Conservation (phyloP, 2,329 filamentous ascomycete species). For the Colletotrichum theobromicola region DNA sequence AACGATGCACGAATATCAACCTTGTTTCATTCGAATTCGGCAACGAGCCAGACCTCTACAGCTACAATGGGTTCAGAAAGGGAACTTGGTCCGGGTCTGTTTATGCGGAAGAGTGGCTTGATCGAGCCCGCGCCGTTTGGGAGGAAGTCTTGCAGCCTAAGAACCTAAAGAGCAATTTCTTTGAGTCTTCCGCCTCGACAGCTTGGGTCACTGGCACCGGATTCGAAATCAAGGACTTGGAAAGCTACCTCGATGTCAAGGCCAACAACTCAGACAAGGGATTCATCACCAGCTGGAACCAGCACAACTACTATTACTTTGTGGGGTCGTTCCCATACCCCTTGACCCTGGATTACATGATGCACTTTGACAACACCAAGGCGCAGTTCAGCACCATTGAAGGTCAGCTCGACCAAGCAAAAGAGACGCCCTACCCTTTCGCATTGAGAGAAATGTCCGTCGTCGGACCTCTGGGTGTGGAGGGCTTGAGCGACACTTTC, state of each 20-base stretch:
- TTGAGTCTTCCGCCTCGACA: slow-evolving; percentile 11
- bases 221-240: slow-evolving; percentile 10
- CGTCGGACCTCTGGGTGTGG: slow-evolving; percentile 8
- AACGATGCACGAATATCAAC: slow-evolving; percentile 16
- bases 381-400: slow-evolving; percentile 6
- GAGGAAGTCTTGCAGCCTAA: slow-evolving; percentile 3
- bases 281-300: slow-evolving; percentile 14
- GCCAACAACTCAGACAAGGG: slow-evolving; percentile 8
- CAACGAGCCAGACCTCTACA: slow-evolving; percentile 18
- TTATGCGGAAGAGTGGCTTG: slow-evolving; percentile 6
- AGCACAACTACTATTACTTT: slow-evolving; percentile 20
- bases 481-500: slow-evolving; percentile 15
- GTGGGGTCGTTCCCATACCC: slow-evolving; percentile 12
- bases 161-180: slow-evolving; percentile 8
- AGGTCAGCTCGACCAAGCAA: slow-evolving; percentile 4
- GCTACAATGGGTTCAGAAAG: not conserved
- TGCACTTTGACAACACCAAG: slow-evolving; percentile 17
- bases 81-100: slow-evolving; percentile 1
- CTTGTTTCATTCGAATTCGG: slow-evolving; percentile 17
- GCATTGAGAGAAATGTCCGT: slow-evolving; percentile 17
- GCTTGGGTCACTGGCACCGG: slow-evolving; percentile 17
- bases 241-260: not conserved
- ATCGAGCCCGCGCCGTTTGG: slow-evolving; percentile 13
- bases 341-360: slow-evolving; percentile 16
- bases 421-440: not conserved